Conservation (phyloP, 2,329 filamentous ascomycete species). For the Tricladium varicosporioides region DNA sequence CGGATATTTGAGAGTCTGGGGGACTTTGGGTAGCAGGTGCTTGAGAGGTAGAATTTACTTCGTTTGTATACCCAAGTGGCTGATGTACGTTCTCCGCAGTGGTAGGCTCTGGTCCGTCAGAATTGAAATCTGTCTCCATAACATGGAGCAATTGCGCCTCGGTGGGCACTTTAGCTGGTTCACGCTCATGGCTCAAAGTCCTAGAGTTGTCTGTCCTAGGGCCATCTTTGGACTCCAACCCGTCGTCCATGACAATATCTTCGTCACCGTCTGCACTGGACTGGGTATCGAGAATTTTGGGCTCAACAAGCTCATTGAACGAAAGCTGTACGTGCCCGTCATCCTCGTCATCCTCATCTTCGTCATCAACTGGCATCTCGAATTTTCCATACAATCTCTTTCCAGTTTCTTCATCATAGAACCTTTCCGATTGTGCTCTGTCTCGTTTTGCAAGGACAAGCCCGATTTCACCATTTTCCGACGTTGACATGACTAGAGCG, state of each 20-base stretch:
- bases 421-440: slow-evolving; percentile 53
- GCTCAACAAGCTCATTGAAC: slow-evolving; percentile 65
- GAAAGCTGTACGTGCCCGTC: slow-evolving; percentile 59
- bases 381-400: slow-evolving; percentile 75
- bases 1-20: not conserved
- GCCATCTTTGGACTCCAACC: slow-evolving; percentile 11
- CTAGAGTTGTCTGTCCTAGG: slow-evolving; percentile 15
- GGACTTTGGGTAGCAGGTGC: not conserved
- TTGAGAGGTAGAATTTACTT: not conserved
- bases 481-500: slow-evolving; percentile 59
- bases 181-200: slow-evolving; percentile 14
- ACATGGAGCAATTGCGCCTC: slow-evolving; percentile 23
- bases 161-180: not conserved
- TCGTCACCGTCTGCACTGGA: slow-evolving; percentile 19
- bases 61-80: not conserved
- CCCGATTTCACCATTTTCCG: slow-evolving; percentile 52
- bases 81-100: not conserved
- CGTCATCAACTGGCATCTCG: slow-evolving; percentile 66
- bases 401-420: slow-evolving; percentile 65
- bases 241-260: slow-evolving; percentile 10
- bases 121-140: slow-evolving; percentile 28
- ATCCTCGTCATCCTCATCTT: slow-evolving; percentile 51
- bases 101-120: slow-evolving; percentile 15
- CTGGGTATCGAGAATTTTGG: slow-evolving; percentile 55
- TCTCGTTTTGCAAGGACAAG: slow-evolving; percentile 70